Percentiles rank a stretch among this genome's conserved stretches.
These are phyloP conservation scores for Telopea speciosissima DNA, from an alignment of 177 flowering plant genomes.

Conservation along the genomic window DNA sequence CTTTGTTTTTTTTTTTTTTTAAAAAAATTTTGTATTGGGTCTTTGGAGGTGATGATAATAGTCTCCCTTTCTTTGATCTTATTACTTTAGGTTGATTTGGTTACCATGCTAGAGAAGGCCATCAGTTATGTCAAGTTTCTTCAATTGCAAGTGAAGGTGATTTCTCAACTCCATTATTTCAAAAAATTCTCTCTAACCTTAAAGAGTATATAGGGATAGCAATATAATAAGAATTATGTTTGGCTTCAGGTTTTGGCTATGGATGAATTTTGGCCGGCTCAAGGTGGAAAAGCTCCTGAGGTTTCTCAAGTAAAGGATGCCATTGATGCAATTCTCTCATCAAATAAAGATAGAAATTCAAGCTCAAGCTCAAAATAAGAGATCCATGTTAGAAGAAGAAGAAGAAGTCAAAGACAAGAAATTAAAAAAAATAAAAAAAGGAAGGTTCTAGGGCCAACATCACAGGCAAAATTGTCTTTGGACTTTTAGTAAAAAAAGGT, in stretches of 20 bases:
- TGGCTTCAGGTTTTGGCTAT: conserved; percentile 73
- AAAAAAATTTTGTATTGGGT: background rate
- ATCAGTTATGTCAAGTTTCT: conserved; percentile 94
- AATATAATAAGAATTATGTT: background rate
- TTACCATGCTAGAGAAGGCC: conserved; percentile 95
- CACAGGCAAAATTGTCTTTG: conserved; percentile 10
- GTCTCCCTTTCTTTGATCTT: background rate
- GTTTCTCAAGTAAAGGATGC: conserved; percentile 89
- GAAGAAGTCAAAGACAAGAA: conserved; percentile 1
- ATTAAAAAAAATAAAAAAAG: background rate
- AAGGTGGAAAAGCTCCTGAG: conserved; percentile 93
- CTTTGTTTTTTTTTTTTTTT: background rate
- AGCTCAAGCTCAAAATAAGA: conserved; percentile 43
- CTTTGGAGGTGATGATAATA: background rate
- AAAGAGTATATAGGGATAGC: background rate
- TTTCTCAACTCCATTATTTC: background rate
- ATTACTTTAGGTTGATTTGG: conserved; percentile 69
- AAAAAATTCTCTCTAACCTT: too few relatives aligned
- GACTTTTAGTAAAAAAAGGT: conserved; percentile 9
- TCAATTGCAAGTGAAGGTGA: conserved; percentile 91
- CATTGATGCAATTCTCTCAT: conserved; percentile 86
- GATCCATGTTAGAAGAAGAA: background rate
- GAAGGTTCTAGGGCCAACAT: conserved; percentile 7
- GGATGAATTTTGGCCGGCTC: conserved; percentile 94
- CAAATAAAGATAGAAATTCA: conserved; percentile 52